Base-by-base conservation (phyloP, 129 eudicot genomes). In the Rutidosis leptorrhynchoides region DNA sequence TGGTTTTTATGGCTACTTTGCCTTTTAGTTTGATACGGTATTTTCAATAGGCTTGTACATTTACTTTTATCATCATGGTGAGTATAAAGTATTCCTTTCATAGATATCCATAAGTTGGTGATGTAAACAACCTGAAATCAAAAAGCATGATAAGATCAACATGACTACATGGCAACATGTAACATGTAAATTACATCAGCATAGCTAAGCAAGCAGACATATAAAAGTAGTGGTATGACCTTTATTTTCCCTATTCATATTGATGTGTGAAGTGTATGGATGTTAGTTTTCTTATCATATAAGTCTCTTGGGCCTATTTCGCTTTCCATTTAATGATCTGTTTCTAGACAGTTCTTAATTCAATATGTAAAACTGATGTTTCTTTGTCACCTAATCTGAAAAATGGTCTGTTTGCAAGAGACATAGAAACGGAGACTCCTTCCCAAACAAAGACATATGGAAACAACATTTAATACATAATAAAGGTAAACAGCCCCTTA, bases 121-220 rank as follows among this genome's bases (percentile, higher is more conserved):
- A 58, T 55, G 58, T 25, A 43, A 6, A 37, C 16, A 54, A 64
- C 27, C 14, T 51, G 23, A 27, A 43, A 10, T 12, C 3, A 40
- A 56, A 37, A 64, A 29, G 23, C 20, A 63, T 62, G 63, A 40
- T 53, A 58, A 14, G 53, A 64, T 40, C 48, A 20, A 64, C 71
- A 73, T n/a, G n/a, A n/a, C n/a, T n/a, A 64, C 71, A 73, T 73
- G 70, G n/a, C 29, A 63, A 53, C 64, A 16, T 14, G 12, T 42
- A 33, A 64, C n/a, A 22, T 58, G 63, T 10, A 27, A 14, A 56
- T 14, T 25, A 25, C 32, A 56, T 23, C 29, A 14, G 9, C 68
- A 52, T 40, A 20, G 52, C 53, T 69, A 57, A 69, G 57, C 14
- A 69, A 56, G 37, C 26, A 57, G 30, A 68, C 22, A 53, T 67